Evolutionary conservation across 2,329 filamentous ascomycete genomes (phyloP).

Genomic region (Penicillium sp.): DNA sequence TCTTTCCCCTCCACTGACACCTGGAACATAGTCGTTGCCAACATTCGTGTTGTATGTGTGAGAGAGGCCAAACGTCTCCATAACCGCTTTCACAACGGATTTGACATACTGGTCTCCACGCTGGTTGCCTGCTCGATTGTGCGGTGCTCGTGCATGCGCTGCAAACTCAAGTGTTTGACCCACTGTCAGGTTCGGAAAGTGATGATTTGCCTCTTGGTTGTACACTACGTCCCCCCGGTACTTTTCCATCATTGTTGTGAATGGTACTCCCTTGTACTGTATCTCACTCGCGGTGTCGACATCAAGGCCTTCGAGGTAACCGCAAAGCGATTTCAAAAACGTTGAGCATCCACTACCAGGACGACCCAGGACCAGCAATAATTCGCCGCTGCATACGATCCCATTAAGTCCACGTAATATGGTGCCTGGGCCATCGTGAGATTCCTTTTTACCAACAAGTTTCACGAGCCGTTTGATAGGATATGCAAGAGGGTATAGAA

Average conservation of each 20-base stretch:
- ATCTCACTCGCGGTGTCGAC: slow-evolving; percentile 48
- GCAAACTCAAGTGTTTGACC: slow-evolving; percentile 69
- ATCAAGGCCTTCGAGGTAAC: slow-evolving; percentile 49
- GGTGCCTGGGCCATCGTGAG: not conserved
- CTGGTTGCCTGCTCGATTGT: slow-evolving; percentile 10
- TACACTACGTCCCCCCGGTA: slow-evolving; percentile 26
- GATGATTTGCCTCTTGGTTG: slow-evolving; percentile 26
- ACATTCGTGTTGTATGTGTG: slow-evolving; percentile 44
- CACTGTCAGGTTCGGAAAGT: slow-evolving; percentile 57
- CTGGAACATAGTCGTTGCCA: slow-evolving; percentile 47
- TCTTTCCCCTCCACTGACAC: slow-evolving; percentile 50
- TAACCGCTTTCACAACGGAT: slow-evolving; percentile 35
- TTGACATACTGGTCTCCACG: slow-evolving; percentile 28
- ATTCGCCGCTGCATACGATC: slow-evolving; percentile 42
- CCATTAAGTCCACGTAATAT: slow-evolving; percentile 47
- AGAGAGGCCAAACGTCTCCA: slow-evolving; percentile 26
- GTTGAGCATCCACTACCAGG: slow-evolving; percentile 57
- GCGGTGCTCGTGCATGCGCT: slow-evolving; percentile 50
- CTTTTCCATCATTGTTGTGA: slow-evolving; percentile 62
- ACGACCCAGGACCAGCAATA: slow-evolving; percentile 33
- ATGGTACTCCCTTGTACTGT: slow-evolving; percentile 60
- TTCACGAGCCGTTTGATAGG: not conserved
- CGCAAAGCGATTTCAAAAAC: slow-evolving; percentile 71
- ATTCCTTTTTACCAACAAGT: not conserved
- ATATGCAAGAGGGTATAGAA: not conserved